Base-by-base conservation (phyloP, 2,329 filamentous ascomycete species). In the Botryosphaeria dothidea region DNA sequence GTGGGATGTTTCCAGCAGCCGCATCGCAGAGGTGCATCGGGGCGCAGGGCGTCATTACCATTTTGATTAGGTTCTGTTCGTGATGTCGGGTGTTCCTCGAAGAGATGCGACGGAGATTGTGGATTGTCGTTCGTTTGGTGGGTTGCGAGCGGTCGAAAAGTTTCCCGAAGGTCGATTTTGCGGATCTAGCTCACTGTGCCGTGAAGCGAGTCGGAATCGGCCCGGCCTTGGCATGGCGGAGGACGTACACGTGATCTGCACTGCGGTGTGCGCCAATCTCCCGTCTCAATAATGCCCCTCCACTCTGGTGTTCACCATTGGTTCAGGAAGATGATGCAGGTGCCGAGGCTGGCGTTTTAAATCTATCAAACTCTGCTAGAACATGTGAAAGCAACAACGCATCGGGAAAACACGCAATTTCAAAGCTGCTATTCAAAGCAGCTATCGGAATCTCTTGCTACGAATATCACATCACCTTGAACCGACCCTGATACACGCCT, bases 11-110 rank as follows among this genome's bases (percentile, higher is more conserved):
- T 29, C 17, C 27, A 8, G 19, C 23, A 23, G 17, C 36, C 38
- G 41, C 56, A 60, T 60, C 34, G 41, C 25, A 34, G 43, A n/a
- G 38, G 36, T 23, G 38, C 3, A 5, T 21, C n/a, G 17, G n/a
- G 27, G 19, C 38, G 27, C 25, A 5, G 56, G 56, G 43, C 9
- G 19, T 60, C 38, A 19, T 60, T 78, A 80, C 78, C 78, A 80
- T 80, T 73, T 73, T 80, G 75, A 72, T 34, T 71, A 71, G 67
- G 68, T 72, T 73, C 21, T 36, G 19, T 52, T 45, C 25, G 49
- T 61, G 66, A 72, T 77, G 77, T 78, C 78, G 77, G 75, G 69
- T 77, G 66, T 77, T 80, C 78, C 78, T 80, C 76, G 77, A 80
- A 80, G 78, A 79, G 62, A 64, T 64, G 49, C 36, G 51, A 56